Evolutionary conservation across 139 green algal genomes (phyloP), one percentile per base, ranked within the genome.

Genomic region (Auxenochlorella protothecoides): DNA sequence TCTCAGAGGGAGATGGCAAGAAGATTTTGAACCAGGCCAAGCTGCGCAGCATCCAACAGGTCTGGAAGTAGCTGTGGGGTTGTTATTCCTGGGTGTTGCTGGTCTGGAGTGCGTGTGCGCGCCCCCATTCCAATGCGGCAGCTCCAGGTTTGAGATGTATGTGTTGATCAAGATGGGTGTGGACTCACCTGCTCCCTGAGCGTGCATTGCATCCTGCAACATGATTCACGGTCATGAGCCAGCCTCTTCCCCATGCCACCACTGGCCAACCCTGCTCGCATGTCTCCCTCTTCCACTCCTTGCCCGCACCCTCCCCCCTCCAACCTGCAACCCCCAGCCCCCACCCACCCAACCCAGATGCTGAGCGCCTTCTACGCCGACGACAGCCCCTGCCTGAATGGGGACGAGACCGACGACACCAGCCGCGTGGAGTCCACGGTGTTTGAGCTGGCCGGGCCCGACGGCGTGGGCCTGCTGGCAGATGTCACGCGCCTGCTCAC

Each of bases 381-480:
- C 13, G n/a, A 72, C 15, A 44, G 27, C 27, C 27, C 27, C 27
- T 44, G 27, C 6, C 63, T 62, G 2, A 27, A 70, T 72, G 76
- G 72, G 74, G 84, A 82, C 69, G 78, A 83, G 51, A 84, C 75
- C 10, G 75, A 81, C 14, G 73, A 83, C 66, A 57, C 55, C 14
- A 59, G 74, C 53, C 61, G 70, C 53, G 61, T 85, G 6, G 71
- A 83, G 65, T 77, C 83, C 51, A 93, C 90, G 6, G 89, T 96
- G 52, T 89, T 98, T 75, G 92, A 98, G 80, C 71, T 97, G 53
- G 77, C 91, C 12, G 93, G 92, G 0, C 65, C 75, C 4, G 93
- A 98, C 80, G 77, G 84, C 3, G 66, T 81, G 0, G 93, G 93
- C 52, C 77, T 98, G 65, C 82, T 98, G 61, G 85, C 86, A 4